These are phyloP conservation scores for Hibiscus trionum DNA, from an alignment of 345 rosid genomes.

Conservation along the genomic window DNA sequence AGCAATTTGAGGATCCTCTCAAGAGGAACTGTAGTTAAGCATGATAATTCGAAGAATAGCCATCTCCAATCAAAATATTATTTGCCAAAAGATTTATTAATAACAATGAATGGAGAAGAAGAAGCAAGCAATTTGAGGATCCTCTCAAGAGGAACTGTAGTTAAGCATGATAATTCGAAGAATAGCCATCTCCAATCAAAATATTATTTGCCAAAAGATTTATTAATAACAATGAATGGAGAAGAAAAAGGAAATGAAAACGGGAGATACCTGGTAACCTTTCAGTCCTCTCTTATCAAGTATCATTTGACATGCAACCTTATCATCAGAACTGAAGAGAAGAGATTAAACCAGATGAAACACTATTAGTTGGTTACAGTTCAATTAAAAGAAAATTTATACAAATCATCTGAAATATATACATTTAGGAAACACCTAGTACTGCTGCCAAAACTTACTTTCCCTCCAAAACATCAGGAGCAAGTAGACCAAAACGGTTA, in stretches of 20 bases:
- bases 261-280: conserved; percentile 76
- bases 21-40: not conserved
- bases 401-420: conserved; percentile 4
- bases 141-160: not conserved
- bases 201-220: not conserved
- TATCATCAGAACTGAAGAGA: conserved; percentile 63
- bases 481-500: conserved; percentile 93
- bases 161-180: not conserved
- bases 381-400: conserved; percentile 7
- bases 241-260: conserved; percentile 1
- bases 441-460: conserved; percentile 36
- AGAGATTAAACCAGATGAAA: conserved; percentile 15
- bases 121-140: not conserved
- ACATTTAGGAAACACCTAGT: not conserved
- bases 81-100: not conserved
- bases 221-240: conserved; percentile 4
- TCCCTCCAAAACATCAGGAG: conserved; percentile 92
- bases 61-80: not conserved
- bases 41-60: not conserved
- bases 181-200: not conserved
- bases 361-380: conserved; percentile 4
- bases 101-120: not conserved
- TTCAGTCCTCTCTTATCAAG: conserved; percentile 80
- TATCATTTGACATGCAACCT: conserved; percentile 82
- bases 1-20: conserved; percentile 1